Evolutionary conservation across 2,329 filamentous ascomycete species (phyloP).

Genomic region (Fusarium fujikuroi): DNA sequence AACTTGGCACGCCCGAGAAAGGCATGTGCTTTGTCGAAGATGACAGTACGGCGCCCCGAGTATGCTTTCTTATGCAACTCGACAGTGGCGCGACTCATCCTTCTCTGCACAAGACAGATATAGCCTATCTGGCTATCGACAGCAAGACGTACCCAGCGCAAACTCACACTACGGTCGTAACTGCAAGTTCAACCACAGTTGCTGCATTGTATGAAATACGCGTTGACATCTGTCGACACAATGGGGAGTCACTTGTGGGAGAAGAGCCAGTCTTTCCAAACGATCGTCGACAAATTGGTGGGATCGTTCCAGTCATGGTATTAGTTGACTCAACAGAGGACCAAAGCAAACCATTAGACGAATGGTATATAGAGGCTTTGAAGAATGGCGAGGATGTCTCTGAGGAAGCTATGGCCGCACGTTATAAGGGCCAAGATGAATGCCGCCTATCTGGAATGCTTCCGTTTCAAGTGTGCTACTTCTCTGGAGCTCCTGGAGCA

Average conservation of each 20-base stretch:
- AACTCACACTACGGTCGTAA: conserved; percentile 25
- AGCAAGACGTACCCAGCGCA: conserved; percentile 34
- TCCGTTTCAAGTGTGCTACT: conserved; percentile 44
- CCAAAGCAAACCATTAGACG: conserved; percentile 17
- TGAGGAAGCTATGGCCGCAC: conserved; percentile 28
- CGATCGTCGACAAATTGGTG: conserved; percentile 39
- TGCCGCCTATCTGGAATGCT: conserved; percentile 40
- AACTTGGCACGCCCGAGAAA: neutral
- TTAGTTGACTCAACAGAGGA: conserved; percentile 11
- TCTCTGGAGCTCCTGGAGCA: conserved; percentile 29
- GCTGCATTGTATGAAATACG: conserved; percentile 40
- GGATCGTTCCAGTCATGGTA: conserved; percentile 41
- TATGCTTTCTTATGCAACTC: conserved; percentile 44
- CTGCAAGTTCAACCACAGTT: conserved; percentile 19
- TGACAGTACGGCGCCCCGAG: conserved; percentile 22
- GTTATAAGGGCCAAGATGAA: conserved; percentile 19
- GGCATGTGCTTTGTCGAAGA: conserved; percentile 21
- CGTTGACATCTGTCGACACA: conserved; percentile 40
- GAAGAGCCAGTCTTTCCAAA: conserved; percentile 37
- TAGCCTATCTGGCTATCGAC: conserved; percentile 37
- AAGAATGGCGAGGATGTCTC: conserved; percentile 30
- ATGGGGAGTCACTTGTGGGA: conserved; percentile 41
- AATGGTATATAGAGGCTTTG: neutral
- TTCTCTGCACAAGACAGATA: conserved; percentile 32
- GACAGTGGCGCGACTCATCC: conserved; percentile 41